These are phyloP conservation scores for Aspergillus sp. DNA, from an alignment of 2,329 filamentous ascomycete species.

Conservation along the genomic window DNA sequence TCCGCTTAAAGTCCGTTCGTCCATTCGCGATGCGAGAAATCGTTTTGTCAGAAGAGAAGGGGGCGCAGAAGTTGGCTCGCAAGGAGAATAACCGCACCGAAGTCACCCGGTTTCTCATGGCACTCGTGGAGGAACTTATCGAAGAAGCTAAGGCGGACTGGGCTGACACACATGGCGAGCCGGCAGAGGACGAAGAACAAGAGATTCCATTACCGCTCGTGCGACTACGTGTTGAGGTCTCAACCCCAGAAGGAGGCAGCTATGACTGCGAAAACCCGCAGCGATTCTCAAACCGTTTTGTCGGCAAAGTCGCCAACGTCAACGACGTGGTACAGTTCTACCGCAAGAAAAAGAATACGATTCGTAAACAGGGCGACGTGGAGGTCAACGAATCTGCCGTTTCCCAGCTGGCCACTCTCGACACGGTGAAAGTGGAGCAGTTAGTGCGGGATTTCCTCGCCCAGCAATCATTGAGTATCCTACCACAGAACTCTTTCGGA, in stretches of 20 bases:
- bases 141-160: slow-evolving; percentile 75
- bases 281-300: slow-evolving; percentile 87
- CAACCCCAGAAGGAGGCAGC: slow-evolving; percentile 71
- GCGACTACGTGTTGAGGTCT: slow-evolving; percentile 83
- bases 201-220: slow-evolving; percentile 74
- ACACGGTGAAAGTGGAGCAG: slow-evolving; percentile 79
- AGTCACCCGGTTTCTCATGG: slow-evolving; percentile 68
- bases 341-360: slow-evolving; percentile 66
- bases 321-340: slow-evolving; percentile 93
- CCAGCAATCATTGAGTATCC: slow-evolving; percentile 81
- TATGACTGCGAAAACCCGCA: slow-evolving; percentile 95
- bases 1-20: slow-evolving; percentile 78
- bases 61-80: slow-evolving; percentile 69
- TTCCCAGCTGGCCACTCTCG: slow-evolving; percentile 54
- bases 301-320: slow-evolving; percentile 83
- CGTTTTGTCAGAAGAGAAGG: slow-evolving; percentile 64
- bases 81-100: slow-evolving; percentile 77
- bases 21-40: slow-evolving; percentile 87
- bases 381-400: slow-evolving; percentile 60
- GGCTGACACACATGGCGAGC: slow-evolving; percentile 66
- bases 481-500: slow-evolving; percentile 86
- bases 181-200: slow-evolving; percentile 49
- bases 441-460: slow-evolving; percentile 81
- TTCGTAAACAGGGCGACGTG: slow-evolving; percentile 41
- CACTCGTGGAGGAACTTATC: slow-evolving; percentile 79